Evolutionary conservation across 768 basidiomycete species (phyloP), one percentile per base, ranked within the genome.

Genomic region (Amanita pseudoporphyria): DNA sequence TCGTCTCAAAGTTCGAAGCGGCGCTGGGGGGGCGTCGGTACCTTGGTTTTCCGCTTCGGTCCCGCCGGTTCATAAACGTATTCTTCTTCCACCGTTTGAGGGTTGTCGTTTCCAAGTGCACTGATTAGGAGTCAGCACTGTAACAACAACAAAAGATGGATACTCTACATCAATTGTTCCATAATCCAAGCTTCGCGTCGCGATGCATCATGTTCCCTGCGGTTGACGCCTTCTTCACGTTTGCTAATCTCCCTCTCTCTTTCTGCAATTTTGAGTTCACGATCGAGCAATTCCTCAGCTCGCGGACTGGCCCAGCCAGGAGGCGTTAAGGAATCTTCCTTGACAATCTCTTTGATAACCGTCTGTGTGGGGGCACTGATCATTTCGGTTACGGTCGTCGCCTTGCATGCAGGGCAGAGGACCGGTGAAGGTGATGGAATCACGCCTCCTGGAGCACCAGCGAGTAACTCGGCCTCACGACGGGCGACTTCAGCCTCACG

Each of bases 1-100:
- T 89, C 87, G 87, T 87, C 87, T 88, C 83, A 89, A 77, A 88
- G 82, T 83, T 87, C 85, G 71, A 86, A 83, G 77, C 84, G 87
- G 78, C 85, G 85, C 73, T 79, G 79, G 72, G 72, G 71, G 72
- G 83, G 79, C 71, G 84, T 79, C 68, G 86, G 78, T 90, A 90
- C 87, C 87, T 90, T 90, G 81, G 79, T 71, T 82, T 82, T 88
- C 69, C 84, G 81, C 70, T 82, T 84, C 52, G 74, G 56, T 58
- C 65, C 70, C 55, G 74, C 68, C 28, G 80, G 81, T 65, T 87
- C 87, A 75, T 88, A 90, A 43, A 81, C 67, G 63, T 83, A 79
- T 62, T 90, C 87, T 62, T 90, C 87, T 62, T 90, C 86, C 30
- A 87, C 79, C 26, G 73, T 65, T 46, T 78, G 72, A 45, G 82